Base-by-base conservation (phyloP, 179 eudicot species). In the Drosera spatulata region DNA sequence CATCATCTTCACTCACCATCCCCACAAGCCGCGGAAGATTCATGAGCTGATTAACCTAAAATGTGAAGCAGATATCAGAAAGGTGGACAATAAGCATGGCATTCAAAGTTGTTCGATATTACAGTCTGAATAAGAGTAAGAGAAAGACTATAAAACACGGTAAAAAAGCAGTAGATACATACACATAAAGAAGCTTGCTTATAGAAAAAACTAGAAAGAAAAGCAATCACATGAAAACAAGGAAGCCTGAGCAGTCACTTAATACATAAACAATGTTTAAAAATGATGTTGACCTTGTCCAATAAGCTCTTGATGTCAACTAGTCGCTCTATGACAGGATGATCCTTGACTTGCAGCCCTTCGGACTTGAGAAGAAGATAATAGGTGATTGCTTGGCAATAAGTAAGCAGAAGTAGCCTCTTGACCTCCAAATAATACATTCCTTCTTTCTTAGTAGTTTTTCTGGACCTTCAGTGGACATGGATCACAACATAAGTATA, bases 291-390 rank as follows among this genome's bases (percentile, higher is more conserved):
- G 53, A 90, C 99, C 96, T 90, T 85, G 64, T 82, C 89, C 76
- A 94, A 73, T 58, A 94, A 69, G 71, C 74, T 80, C 72, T 87
- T 90, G 63, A 90, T 87, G 73, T 85, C 94, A 66, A 82, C 89
- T 59, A 87, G 86, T 61, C 94, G 99, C 57, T 76, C 83, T 73
- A 87, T 78, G 64, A 94, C 97, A 39, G 99, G 99, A 76, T 94
- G 97, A 79, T 87, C 96, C 68, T 88, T 94, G 64, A 82, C 87
- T 50, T 84, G 73, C 58, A 75, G 80, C 58, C 99, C 99, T 75
- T 94, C 99, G 47, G 99, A 83, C 75, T 87, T 94, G 62, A 94
- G 88, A 79, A 94, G 97, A 74, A 94, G 86, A 71, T 87, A 87
- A 75, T 87, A 90, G 56, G 88, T 81, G 64, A 94, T 90, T 64